phyloP scores from a whole-genome alignment of 805 yeast genomes.

The Barnettozyma californica region DNA sequence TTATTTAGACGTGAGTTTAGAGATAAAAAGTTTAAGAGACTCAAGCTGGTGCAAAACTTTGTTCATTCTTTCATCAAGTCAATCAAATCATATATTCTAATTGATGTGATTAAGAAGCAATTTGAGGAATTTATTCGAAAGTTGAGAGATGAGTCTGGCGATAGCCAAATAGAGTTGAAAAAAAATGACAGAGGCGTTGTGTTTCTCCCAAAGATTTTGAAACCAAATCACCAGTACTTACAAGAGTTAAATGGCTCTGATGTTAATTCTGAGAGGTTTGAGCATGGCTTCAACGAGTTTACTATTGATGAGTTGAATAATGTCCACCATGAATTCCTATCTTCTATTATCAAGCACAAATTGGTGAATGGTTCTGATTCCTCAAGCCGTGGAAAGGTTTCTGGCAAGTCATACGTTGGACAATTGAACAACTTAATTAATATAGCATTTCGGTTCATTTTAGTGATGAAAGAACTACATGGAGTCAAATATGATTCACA shows the following conservation, averaged over 20 bases:
- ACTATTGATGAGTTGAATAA: conserved; percentile 46
- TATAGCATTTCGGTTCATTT: conserved; percentile 34
- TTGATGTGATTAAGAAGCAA: conserved; percentile 28
- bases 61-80: conserved; percentile 28
- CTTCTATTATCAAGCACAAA: conserved; percentile 32
- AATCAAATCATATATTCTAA: conserved; percentile 28
- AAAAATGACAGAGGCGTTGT: background rate
- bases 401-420: conserved; percentile 36
- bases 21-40: conserved; percentile 25
- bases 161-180: conserved; percentile 26
- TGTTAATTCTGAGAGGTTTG: conserved; percentile 1
- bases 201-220: conserved; percentile 21
- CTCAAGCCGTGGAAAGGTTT: conserved; percentile 29
- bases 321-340: conserved; percentile 31
- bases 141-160: conserved; percentile 20
- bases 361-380: conserved; percentile 27
- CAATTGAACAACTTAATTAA: conserved; percentile 36
- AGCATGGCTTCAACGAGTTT: conserved; percentile 25
- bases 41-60: conserved; percentile 29
- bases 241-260: conserved; percentile 13
- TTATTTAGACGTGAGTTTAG: conserved; percentile 21
- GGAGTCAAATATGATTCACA: conserved; percentile 27
- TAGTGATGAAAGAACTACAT: conserved; percentile 33
- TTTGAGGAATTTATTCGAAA: conserved; percentile 28
- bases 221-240: conserved; percentile 25